Percentiles rank a stretch among this genome's conserved stretches.
Evolutionary conservation across 2,329 filamentous ascomycete species (phyloP).

Genomic region (Penicillium sp.): DNA sequence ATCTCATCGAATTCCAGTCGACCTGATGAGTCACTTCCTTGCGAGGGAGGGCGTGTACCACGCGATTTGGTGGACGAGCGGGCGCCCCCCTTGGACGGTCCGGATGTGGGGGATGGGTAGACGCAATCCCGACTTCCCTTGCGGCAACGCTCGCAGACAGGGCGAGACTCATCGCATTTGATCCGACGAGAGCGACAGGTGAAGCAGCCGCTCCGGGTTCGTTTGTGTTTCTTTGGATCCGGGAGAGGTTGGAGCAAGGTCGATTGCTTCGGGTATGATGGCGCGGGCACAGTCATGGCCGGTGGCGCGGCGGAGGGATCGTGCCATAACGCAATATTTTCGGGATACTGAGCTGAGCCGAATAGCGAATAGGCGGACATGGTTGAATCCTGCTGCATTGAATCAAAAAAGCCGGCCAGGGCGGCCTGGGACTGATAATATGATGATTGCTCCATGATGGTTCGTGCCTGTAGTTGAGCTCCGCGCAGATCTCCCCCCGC

Average conservation of each 20-base stretch:
- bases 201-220: constrained; percentile 90
- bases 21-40: constrained; percentile 54
- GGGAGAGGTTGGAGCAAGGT: constrained; percentile 32
- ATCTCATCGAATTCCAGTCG: constrained; percentile 45
- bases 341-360: constrained; percentile 39
- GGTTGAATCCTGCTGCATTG: constrained; percentile 25
- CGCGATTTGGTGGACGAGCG: constrained; percentile 46
- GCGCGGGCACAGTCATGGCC: constrained; percentile 16
- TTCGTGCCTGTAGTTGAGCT: constrained; percentile 5
- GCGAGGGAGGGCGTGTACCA: constrained; percentile 36
- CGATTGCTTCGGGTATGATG: constrained; percentile 28
- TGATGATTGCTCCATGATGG: constrained; percentile 27
- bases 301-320: constrained; percentile 30
- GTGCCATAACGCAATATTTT: constrained; percentile 48
- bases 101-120: constrained; percentile 67
- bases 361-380: constrained; percentile 37
- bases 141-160: constrained; percentile 84
- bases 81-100: constrained; percentile 46
- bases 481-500: constrained; percentile 8
- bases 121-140: constrained; percentile 90
- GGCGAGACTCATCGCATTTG: constrained; percentile 89
- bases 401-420: constrained; percentile 29
- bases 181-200: constrained; percentile 88
- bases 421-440: constrained; percentile 31
- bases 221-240: constrained; percentile 86